Base-by-base conservation (phyloP, 352 stramenopile genomes). In the Phytophthora meadii region DNA sequence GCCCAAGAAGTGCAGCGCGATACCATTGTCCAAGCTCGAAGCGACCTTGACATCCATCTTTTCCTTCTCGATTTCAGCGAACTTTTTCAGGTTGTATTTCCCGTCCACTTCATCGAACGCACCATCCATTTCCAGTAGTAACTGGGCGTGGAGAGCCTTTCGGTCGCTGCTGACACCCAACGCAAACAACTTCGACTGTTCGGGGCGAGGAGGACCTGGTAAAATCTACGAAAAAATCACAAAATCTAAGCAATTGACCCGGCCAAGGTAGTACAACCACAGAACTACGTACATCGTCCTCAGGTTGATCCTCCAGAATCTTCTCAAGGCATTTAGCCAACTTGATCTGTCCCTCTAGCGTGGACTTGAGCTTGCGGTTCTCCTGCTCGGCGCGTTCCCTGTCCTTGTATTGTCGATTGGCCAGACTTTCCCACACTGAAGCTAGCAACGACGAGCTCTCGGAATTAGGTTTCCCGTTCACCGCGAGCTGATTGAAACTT, bases 281-380 rank as follows among this genome's bases (percentile, higher is more conserved):
- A n/a, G 27, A 28, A 47, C 42, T 5, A 40, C 28, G 53, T 44
- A 72, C 58, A 27, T 75, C 56, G 2, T 47, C 55, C 11, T 62
- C 74, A 0, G 58, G 62, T 42, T 70, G 68, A 5, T 77, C 69
- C 25, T 71, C 51, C 37, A 85, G 46, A 28, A 84, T 70, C 42
- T 71, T 62, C 39, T 84, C 76, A 9, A 84, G 64, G 12, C 63
- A 74, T 50, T 82, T 74, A 27, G 63, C 54, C 45, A 83, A 51
- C 49, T 78, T 71, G 34, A 80, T 68, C 46, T 87, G 75, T 24
- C 65, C 61, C 36, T 71, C 57, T 15, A 87, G 34, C 7, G 71
- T 70, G 2, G 68, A 65, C 28, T 77, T 80, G 8, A 87, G 66
- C 39, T 75, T 71, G 8, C 64, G 59, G 50, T 87, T 87, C 46